Conservation (phyloP, 2,329 filamentous ascomycete species). For the Shiraia bambusicola region DNA sequence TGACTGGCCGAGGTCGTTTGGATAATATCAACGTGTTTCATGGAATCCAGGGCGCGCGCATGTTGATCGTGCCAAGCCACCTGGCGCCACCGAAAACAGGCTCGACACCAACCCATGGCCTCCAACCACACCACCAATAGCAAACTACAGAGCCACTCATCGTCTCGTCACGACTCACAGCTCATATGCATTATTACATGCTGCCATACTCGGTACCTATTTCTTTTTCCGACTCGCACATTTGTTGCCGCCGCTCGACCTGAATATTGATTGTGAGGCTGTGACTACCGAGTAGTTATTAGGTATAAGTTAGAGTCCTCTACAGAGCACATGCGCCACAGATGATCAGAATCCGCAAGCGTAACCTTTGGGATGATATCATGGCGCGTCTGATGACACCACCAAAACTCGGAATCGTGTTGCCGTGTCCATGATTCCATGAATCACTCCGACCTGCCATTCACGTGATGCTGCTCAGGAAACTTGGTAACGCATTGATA, state of each 20-base stretch:
- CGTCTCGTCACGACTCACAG: background rate
- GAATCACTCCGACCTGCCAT: background rate
- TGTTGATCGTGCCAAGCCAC: conserved; percentile 1
- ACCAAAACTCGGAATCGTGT: background rate
- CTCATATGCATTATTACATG: too few relatives aligned
- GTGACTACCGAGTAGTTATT: too few relatives aligned
- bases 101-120: background rate
- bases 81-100: conserved; percentile 2
- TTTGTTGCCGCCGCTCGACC: too few relatives aligned
- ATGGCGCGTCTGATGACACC: background rate
- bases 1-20: background rate
- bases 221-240: too few relatives aligned
- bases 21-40: conserved; percentile 6
- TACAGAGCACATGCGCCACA: too few relatives aligned
- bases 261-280: too few relatives aligned
- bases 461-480: background rate
- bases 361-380: conserved; percentile 5
- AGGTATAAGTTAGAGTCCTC: too few relatives aligned
- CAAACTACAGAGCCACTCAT: background rate
- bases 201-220: too few relatives aligned
- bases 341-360: background rate
- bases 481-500: too few relatives aligned
- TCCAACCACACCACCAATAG: background rate
- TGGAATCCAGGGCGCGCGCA: conserved; percentile 6
- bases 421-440: too few relatives aligned